Base-by-base conservation (phyloP, 768 basidiomycete genomes). In the Tephrocybe rancida region DNA sequence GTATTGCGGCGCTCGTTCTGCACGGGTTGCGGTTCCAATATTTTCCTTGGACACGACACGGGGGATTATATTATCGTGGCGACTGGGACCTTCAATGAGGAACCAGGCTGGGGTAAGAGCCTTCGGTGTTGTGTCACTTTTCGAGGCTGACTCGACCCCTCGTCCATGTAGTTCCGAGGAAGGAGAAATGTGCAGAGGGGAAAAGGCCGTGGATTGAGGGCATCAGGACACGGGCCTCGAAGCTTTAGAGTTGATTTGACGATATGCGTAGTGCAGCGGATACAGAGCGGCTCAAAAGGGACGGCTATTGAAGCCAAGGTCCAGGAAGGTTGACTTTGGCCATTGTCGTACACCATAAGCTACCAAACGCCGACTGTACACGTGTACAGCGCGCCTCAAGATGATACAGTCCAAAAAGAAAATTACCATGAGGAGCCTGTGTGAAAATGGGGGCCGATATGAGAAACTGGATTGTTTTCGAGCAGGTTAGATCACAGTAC, bases 1-100 rank as follows among this genome's bases (percentile, higher is more conserved):
- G 59, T 66, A 8, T 55, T 74, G 10, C 57, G 62, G 32, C 63
- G 74, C 27, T 62, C 58, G 27, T 76, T 76, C 57, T 76, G 74
- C 43, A 58, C 53, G 1, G 50, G 62, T 1, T 75, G 74, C 52
- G 74, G 74, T 14, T 70, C 72, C n/a, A 73, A 71, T 32, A 41
- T 75, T 1, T 71, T 72, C 38, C 49, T 61, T 18, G 50, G 16
- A 13, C 41, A 47, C 10, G 52, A 50, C 16, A 44, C 43, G 8
- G 47, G 30, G 5, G 43, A 59, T 19, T 52, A 52, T 30, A 54
- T 29, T 16, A 35, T 48, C 11, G 49, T 61, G 18, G 44, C 58
- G 2, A 53, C 58, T 1, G 58, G 58, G 7, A 56, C 61, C 18
- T 16, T 61, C 5, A 45, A 61, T 41, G 49, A 56, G 24, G 44